Conservation (phyloP, 1,139 yeast species). For the Pichia sp. region DNA sequence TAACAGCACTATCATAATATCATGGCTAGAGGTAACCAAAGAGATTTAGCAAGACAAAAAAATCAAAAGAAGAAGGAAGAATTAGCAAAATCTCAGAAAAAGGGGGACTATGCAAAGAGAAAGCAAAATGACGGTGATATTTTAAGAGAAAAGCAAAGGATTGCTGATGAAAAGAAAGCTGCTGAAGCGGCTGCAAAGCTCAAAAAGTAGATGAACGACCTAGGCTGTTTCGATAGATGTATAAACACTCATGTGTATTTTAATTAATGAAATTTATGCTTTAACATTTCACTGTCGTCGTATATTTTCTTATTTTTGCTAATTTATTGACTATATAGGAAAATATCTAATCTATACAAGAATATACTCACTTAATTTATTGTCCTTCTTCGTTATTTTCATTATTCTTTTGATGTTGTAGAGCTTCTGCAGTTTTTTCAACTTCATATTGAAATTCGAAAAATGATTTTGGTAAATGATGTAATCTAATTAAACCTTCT, state of each 20-base stretch:
- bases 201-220: slow-evolving; percentile 5
- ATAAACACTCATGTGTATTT: too few species aligned
- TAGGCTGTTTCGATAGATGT: too few species aligned
- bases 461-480: slow-evolving; percentile 86
- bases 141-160: slow-evolving; percentile 81
- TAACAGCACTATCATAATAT: background rate
- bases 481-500: slow-evolving; percentile 95
- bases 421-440: slow-evolving; percentile 62
- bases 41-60: slow-evolving; percentile 89
- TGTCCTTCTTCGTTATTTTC: slow-evolving; percentile 15
- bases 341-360: slow-evolving; percentile 2
- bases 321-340: background rate
- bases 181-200: slow-evolving; percentile 27
- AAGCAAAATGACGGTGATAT: slow-evolving; percentile 77
- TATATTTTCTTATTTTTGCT: background rate
- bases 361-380: background rate
- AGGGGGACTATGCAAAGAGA: slow-evolving; percentile 80
- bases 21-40: slow-evolving; percentile 96
- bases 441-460: slow-evolving; percentile 90
- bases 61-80: slow-evolving; percentile 74
- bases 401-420: slow-evolving; percentile 16
- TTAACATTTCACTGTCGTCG: background rate
- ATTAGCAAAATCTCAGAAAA: slow-evolving; percentile 52
- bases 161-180: slow-evolving; percentile 62
- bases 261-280: background rate